Evolutionary conservation across 768 basidiomycete species (phyloP), one percentile per base, ranked within the genome.

Genomic region (Phanerochaete carnosa): DNA sequence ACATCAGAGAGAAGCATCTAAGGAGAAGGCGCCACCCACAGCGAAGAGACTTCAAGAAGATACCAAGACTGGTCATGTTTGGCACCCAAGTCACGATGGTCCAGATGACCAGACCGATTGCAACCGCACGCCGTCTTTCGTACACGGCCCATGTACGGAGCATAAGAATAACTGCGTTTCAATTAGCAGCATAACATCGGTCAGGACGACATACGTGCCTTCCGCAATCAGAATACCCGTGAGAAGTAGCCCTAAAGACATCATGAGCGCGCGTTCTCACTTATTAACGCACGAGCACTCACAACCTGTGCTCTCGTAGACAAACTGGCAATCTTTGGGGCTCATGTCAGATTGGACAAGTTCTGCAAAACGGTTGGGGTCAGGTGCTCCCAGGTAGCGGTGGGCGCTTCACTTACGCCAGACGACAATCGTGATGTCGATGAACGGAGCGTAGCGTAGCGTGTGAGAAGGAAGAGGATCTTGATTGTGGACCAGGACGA

Each of bases 401-500:
- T n/a, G 16, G 19, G 32, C 37, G 3, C 8, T 8, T 29, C 22
- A 46, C 58, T 37, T 28, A 59, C 58, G 37, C 15, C 35, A 53
- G 19, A 53, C 19, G 4, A 53, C 58, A 6, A 59, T 22, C 3
- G 22, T 37, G n/a, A 59, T 37, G 45, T 59, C 51, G 35, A 59
- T 29, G 50, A 59, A 59, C n/a, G 58, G 22, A 5, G 33, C 15
- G 37, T 59, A 59, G 29, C 58, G 37, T 59, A 59, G 29, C 58
- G 30, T 22, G 49, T 59, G 25, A 52, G 43, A 9, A 59, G 26
- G 52, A 39, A 59, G 22, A 59, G 37, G 4, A 54, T n/a, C 26
- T 53, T 59, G 11, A 45, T 49, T 1, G 28, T n/a, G 15, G 28
- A 52, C 50, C 50, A 59, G 32, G 23, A 39, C 4, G 58, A 59